Conservation (phyloP, 768 basidiomycete genomes). For the Phylloporus scabripes region DNA sequence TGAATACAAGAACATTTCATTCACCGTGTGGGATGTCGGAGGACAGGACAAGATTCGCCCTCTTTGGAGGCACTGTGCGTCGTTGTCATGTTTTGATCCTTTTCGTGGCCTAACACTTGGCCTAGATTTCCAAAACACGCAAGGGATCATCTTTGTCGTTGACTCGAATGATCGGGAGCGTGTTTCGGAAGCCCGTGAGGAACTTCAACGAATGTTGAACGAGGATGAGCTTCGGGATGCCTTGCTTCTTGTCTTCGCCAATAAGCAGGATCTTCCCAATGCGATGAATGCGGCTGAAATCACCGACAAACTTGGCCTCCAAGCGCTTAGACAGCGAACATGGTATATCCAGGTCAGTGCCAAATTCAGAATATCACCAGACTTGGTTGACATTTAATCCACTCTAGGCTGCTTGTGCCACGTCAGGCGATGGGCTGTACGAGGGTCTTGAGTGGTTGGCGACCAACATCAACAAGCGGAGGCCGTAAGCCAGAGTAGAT, state of each 20-base stretch:
- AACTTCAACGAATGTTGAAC: constrained; percentile 98
- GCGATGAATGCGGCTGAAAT: constrained; percentile 99
- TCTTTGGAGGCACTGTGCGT: constrained; percentile 99
- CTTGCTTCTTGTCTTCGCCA: constrained; percentile 97
- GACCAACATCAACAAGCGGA: constrained; percentile 76
- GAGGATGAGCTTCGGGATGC: constrained; percentile 99
- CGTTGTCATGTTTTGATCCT: constrained; percentile 1
- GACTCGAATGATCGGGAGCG: constrained; percentile 99
- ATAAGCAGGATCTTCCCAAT: constrained; percentile 99
- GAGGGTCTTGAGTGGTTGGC: constrained; percentile 98
- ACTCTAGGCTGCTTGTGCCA: constrained; percentile 89
- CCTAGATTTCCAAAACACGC: constrained; percentile 99
- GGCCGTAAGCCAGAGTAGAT: constrained; percentile 46
- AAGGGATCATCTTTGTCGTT: constrained; percentile 99
- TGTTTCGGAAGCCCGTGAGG: constrained; percentile 97
- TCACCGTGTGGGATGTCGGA: constrained; percentile 99
- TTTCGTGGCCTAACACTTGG: constrained; percentile 8
- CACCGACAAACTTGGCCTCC: constrained; percentile 98
- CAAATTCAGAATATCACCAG: not conserved
- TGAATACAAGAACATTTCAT: constrained; percentile 99
- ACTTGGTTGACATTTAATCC: constrained; percentile 12
- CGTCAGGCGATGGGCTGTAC: constrained; percentile 96
- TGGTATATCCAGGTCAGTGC: constrained; percentile 91
- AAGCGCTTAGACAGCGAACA: constrained; percentile 92
- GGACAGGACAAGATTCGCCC: constrained; percentile 99